Evolutionary conservation across 2,329 filamentous ascomycete genomes (phyloP).

Genomic region (Daldinia eschscholtzii): DNA sequence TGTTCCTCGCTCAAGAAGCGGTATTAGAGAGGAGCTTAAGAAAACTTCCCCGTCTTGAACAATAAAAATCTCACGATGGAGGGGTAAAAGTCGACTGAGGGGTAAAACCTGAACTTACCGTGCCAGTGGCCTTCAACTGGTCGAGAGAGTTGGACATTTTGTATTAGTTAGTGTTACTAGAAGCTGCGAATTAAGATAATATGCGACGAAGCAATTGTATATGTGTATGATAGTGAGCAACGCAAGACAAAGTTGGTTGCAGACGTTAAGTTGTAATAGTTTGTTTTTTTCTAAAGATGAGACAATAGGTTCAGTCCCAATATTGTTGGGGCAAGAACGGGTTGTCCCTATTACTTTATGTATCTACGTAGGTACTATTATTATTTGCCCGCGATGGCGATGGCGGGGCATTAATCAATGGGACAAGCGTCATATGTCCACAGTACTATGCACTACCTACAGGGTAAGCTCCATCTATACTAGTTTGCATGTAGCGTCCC

Average conservation of each 20-base stretch:
- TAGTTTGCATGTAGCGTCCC: conserved; percentile 21
- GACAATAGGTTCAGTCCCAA: not conserved
- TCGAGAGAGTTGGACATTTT: conserved; percentile 91
- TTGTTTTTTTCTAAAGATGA: conserved; percentile 20
- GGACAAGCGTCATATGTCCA: conserved; percentile 39
- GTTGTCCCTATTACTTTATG: conserved; percentile 29
- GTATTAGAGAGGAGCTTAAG: not conserved
- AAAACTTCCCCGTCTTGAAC: conserved; percentile 19
- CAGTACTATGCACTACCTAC: conserved; percentile 27
- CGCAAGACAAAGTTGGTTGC: conserved; percentile 5
- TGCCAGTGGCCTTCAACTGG: conserved; percentile 96
- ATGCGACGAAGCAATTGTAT: conserved; percentile 1
- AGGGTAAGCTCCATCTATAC: conserved; percentile 2
- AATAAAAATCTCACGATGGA: conserved; percentile 46
- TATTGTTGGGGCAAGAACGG: conserved; percentile 16
- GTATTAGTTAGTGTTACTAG: conserved; percentile 11
- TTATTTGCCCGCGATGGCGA: conserved; percentile 41
- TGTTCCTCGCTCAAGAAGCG: not conserved
- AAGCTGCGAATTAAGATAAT: conserved; percentile 4
- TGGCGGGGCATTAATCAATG: conserved; percentile 39
- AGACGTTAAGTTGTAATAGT: conserved; percentile 20
- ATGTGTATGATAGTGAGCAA: not conserved
- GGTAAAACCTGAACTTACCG: conserved; percentile 72
- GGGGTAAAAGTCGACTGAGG: conserved; percentile 48
- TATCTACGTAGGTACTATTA: conserved; percentile 6